A percentile compares a stretch with the other conserved stretches of the same genome.
These are phyloP conservation scores for Yamadazyma buinensis DNA, from an alignment of 1,139 yeast species.

Conservation along the genomic window DNA sequence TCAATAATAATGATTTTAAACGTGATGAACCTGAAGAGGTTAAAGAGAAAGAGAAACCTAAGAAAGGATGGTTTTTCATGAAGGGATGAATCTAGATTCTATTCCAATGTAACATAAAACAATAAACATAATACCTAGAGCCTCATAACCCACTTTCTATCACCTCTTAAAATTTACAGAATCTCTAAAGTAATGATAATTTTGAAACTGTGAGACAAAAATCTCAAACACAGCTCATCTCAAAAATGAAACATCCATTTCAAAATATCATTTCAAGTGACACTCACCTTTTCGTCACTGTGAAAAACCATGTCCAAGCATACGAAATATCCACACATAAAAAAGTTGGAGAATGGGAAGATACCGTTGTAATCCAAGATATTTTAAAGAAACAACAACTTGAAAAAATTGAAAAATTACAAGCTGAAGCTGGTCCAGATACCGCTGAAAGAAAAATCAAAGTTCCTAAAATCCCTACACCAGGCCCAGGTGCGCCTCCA, in stretches of 20 bases:
- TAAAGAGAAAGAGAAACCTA: slow-evolving; percentile 5
- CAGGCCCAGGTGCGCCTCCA: slow-evolving; percentile 68
- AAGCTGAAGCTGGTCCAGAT: slow-evolving; percentile 18
- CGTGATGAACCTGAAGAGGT: background rate
- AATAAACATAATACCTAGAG: too few species aligned
- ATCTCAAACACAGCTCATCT: slow-evolving; percentile 9
- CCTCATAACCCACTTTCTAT: too few species aligned
- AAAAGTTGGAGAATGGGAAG: slow-evolving; percentile 55
- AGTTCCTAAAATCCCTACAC: slow-evolving; percentile 54
- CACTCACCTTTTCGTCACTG: slow-evolving; percentile 48
- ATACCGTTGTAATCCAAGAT: slow-evolving; percentile 43
- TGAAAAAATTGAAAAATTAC: slow-evolving; percentile 27
- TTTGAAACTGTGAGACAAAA: too few species aligned
- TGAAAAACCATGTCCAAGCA: slow-evolving; percentile 54
- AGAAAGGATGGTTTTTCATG: slow-evolving; percentile 10
- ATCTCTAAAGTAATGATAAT: too few species aligned
- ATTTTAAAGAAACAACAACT: slow-evolving; percentile 43
- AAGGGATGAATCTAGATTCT: too few species aligned
- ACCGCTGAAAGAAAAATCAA: slow-evolving; percentile 21
- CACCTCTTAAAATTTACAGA: background rate
- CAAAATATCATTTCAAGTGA: slow-evolving; percentile 51
- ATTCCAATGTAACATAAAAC: too few species aligned
- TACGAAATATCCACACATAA: slow-evolving; percentile 33
- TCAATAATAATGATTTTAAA: slow-evolving; percentile 5
- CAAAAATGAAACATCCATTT: slow-evolving; percentile 64